Evolutionary conservation across 2,329 filamentous ascomycete genomes (phyloP).

Genomic region (Calonectria pseudoreteaudii): DNA sequence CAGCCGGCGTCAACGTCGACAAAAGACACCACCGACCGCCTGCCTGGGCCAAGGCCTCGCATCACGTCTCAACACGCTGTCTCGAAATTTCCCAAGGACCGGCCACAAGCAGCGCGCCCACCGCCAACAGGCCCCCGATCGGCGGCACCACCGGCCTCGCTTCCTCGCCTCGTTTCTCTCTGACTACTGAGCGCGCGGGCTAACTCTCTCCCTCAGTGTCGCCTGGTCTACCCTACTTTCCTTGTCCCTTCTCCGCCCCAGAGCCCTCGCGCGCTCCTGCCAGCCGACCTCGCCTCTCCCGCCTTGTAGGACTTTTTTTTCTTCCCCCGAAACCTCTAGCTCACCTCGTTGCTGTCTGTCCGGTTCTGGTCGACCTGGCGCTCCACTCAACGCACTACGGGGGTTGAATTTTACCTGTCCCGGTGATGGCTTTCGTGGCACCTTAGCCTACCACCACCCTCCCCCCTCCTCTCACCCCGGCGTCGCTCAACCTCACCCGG

Average conservation of each 20-base stretch:
- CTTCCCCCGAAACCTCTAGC: conserved; percentile 37
- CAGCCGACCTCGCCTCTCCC: conserved; percentile 35
- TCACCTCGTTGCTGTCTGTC: conserved; percentile 34
- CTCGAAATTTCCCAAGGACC: conserved; percentile 31
- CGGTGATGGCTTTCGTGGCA: conserved; percentile 50
- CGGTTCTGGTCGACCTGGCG: conserved; percentile 39
- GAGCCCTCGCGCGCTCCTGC: conserved; percentile 27
- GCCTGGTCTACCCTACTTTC: conserved; percentile 38
- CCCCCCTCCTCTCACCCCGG: conserved; percentile 47
- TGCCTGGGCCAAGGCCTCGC: conserved; percentile 32
- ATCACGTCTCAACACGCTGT: conserved; percentile 30
- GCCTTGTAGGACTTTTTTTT: conserved; percentile 34
- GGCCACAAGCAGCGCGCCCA: conserved; percentile 36
- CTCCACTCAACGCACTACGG: conserved; percentile 44
- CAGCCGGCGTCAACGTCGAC: conserved; percentile 34
- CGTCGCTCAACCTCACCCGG: conserved; percentile 44
- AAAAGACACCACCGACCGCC: conserved; percentile 25
- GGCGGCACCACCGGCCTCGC: conserved; percentile 19
- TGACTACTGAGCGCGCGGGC: conserved; percentile 24
- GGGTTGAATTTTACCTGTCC: conserved; percentile 43
- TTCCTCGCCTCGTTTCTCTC: conserved; percentile 16
- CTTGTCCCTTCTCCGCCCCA: conserved; percentile 43
- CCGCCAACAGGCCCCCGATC: conserved; percentile 21
- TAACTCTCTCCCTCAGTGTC: conserved; percentile 18
- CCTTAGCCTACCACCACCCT: conserved; percentile 48